Conservation (phyloP, 2,329 filamentous ascomycete species). For the Penicillium carneum region DNA sequence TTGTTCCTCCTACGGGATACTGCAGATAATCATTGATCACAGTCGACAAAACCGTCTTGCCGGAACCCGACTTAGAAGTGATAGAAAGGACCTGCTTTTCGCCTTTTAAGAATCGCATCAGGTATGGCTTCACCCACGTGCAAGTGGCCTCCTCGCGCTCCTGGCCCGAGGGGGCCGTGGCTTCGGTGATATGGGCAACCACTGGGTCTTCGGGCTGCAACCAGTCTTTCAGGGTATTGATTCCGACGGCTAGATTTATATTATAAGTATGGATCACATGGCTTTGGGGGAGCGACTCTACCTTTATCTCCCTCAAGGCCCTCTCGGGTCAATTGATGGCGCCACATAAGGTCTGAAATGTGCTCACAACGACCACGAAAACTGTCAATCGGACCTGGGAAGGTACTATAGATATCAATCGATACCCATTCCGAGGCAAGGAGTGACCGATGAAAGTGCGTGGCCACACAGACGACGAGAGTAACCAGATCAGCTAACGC, state of each 20-base stretch:
- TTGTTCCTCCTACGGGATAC: slow-evolving; percentile 46
- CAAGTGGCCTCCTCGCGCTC: slow-evolving; percentile 61
- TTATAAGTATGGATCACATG: background rate
- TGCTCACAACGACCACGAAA: slow-evolving; percentile 47
- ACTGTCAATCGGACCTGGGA: slow-evolving; percentile 46
- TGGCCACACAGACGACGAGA: slow-evolving; percentile 42
- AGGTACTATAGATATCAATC: slow-evolving; percentile 51
- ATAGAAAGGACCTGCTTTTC: slow-evolving; percentile 55
- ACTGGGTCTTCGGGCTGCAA: slow-evolving; percentile 57
- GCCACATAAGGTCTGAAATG: slow-evolving; percentile 52
- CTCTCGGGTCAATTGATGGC: slow-evolving; percentile 47
- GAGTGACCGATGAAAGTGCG: slow-evolving; percentile 48
- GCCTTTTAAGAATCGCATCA: slow-evolving; percentile 59
- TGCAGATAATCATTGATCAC: slow-evolving; percentile 52
- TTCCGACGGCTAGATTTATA: background rate
- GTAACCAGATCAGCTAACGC: slow-evolving; percentile 50
- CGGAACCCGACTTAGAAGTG: slow-evolving; percentile 50
- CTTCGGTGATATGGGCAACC: slow-evolving; percentile 53
- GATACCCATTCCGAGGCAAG: slow-evolving; percentile 37
- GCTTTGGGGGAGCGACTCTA: background rate
- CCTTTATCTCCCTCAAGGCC: slow-evolving; percentile 14
- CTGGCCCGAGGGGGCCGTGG: slow-evolving; percentile 51
- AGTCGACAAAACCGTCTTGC: slow-evolving; percentile 50
- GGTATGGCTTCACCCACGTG: slow-evolving; percentile 60
- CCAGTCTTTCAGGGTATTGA: slow-evolving; percentile 34